Base-by-base conservation (phyloP, 2,329 filamentous ascomycete species). In the Colletotrichum chrysophilum region DNA sequence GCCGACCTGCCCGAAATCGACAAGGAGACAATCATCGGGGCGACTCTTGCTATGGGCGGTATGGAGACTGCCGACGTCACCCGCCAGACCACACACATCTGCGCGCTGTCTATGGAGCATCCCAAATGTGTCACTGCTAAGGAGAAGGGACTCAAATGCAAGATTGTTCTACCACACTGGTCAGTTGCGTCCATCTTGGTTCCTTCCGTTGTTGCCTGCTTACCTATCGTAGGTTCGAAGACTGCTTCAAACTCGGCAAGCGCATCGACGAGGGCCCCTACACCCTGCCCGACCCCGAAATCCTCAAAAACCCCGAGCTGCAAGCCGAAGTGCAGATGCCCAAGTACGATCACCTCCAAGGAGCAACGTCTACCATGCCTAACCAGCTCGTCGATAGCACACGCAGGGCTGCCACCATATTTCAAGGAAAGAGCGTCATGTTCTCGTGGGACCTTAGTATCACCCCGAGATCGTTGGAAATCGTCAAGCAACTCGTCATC, bases 111-210 rank as follows among this genome's bases (percentile, higher is more conserved):
- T 7, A 88, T 94, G 83, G 93, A 96, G 38, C 91, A 96, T 71
- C 90, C 92, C 4, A 95, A 96, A 82, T 94, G 93, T 77, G 82
- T 89, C 76, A 82, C 91, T 70, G 94, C 93, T 1, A 78, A 88
- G 58, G 86, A 89, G 10, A 97, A 93, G 83, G 90, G 90, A 3
- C 87, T 95, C 70, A 92, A 92, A 70, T 92, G 92, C 84, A 96
- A 95, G 84, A 94, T 98, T 75, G 95, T 99, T 21, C 88, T 99
- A 68, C 97, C 97, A 48, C 97, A 98, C 82, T 98, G 97, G 96
- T 26, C 26, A 26, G 26, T 26, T 26, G 26, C 26, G 26, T 26
- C 6, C 26, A 26, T 26, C 26, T 26, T 26, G 26, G 6, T 4
- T 26, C 26, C 26, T 26, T 26, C 26, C 26, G 26, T 26, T 26